phyloP scores from a whole-genome alignment of 1,139 yeast species.

The Wickerhamomyces sp. region DNA sequence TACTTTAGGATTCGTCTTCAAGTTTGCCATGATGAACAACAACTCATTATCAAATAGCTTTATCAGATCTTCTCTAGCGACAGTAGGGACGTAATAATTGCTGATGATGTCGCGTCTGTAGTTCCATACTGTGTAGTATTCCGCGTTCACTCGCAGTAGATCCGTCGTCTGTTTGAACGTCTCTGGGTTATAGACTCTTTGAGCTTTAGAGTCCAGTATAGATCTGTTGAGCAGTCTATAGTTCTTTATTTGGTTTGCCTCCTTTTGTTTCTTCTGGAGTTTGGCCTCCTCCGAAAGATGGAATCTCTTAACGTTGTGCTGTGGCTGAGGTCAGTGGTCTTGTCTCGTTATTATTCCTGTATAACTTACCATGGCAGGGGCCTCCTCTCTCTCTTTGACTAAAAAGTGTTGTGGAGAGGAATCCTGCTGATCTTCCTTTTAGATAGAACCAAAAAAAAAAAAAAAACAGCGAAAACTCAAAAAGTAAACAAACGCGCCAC shows the following conservation, averaged over 20 bases:
- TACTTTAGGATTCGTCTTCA: constrained; percentile 74
- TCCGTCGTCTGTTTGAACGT: constrained; percentile 50
- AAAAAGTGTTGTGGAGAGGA: no score
- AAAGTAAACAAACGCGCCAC: neutral
- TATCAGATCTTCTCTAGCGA: constrained; percentile 11
- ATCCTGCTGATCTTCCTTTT: no score
- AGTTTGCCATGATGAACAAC: constrained; percentile 48
- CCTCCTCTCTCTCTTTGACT: no score
- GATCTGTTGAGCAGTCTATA: constrained; percentile 44
- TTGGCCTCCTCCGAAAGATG: constrained; percentile 53
- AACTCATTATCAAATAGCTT: constrained; percentile 55
- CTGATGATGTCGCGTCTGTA: constrained; percentile 68
- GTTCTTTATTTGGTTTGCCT: constrained; percentile 44
- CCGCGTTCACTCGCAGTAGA: constrained; percentile 69
- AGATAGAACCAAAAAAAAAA: no score
- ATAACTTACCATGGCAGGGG: no score
- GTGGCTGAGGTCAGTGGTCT: neutral
- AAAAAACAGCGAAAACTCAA: no score
- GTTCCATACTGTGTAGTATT: constrained; percentile 88
- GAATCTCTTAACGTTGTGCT: constrained; percentile 72
- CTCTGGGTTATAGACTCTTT: constrained; percentile 31
- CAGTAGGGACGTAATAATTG: constrained; percentile 22
- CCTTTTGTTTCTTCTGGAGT: constrained; percentile 48
- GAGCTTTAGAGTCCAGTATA: constrained; percentile 36
- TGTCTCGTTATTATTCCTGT: neutral